Evolutionary conservation across 768 basidiomycete genomes (phyloP).

Genomic region (Russula sp.): DNA sequence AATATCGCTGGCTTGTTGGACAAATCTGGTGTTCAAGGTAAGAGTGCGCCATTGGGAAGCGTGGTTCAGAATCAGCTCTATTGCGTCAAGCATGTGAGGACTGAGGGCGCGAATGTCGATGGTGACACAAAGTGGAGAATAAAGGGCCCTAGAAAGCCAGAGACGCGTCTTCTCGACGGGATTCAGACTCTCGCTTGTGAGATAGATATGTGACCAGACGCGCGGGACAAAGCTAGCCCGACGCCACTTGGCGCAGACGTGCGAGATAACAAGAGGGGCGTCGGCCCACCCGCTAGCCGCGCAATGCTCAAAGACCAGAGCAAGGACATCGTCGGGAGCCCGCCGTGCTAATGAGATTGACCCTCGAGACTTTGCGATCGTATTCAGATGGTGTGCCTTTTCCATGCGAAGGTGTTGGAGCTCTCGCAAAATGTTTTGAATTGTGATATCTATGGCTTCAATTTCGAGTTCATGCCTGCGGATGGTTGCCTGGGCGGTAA

Average conservation of each 20-base stretch:
- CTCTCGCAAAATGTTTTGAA: slow-evolving; percentile 34
- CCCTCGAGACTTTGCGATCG: slow-evolving; percentile 39
- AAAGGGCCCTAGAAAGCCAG: slow-evolving; percentile 44
- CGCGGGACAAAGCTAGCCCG: slow-evolving; percentile 43
- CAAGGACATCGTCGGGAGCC: slow-evolving; percentile 48
- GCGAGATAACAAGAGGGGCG: slow-evolving; percentile 47
- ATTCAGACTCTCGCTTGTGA: slow-evolving; percentile 40
- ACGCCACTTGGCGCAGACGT: slow-evolving; percentile 55
- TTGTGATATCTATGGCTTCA: slow-evolving; percentile 35
- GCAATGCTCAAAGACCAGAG: slow-evolving; percentile 46
- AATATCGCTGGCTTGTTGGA: slow-evolving; percentile 35
- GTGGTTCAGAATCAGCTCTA: slow-evolving; percentile 32
- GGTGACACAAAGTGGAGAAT: slow-evolving; percentile 39
- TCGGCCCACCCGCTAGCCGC: slow-evolving; percentile 44
- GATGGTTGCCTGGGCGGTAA: slow-evolving; percentile 22
- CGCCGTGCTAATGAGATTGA: slow-evolving; percentile 49
- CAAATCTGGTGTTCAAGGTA: slow-evolving; percentile 32
- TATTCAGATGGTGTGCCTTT: slow-evolving; percentile 36
- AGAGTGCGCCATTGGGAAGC: slow-evolving; percentile 40
- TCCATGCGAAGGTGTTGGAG: slow-evolving; percentile 38
- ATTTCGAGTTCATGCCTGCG: slow-evolving; percentile 36
- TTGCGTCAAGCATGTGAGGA: neutral
- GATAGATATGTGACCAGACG: slow-evolving; percentile 51
- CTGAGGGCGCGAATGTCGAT: slow-evolving; percentile 35
- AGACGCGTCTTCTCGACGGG: slow-evolving; percentile 37